Conservation (phyloP, 169 alveolate genomes). For the Plasmodium coatneyi region DNA sequence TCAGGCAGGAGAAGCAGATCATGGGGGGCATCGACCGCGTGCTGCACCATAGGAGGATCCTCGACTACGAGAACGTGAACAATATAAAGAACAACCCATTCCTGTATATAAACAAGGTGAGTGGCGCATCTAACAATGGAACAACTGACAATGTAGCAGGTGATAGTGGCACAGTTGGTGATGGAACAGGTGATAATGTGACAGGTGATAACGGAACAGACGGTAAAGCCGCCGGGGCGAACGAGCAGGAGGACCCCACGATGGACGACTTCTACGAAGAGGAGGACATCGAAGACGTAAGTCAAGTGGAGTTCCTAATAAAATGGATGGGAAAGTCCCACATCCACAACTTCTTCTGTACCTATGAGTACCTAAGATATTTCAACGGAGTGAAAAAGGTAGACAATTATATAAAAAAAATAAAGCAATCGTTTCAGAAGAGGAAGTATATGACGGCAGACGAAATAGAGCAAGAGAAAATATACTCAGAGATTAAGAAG, state of each 20-base stretch:
- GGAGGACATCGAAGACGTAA: slow-evolving; percentile 64
- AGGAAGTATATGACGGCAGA: slow-evolving; percentile 90
- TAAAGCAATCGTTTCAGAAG: slow-evolving; percentile 83
- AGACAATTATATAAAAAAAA: slow-evolving; percentile 88
- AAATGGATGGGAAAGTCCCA: slow-evolving; percentile 93
- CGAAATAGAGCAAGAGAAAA: slow-evolving; percentile 92
- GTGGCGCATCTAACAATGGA: not conserved
- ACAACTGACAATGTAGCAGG: no score
- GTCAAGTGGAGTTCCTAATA: slow-evolving; percentile 85
- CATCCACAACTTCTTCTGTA: slow-evolving; percentile 91
- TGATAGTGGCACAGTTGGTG: not conserved
- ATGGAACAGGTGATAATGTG: not conserved
- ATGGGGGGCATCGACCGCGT: slow-evolving; percentile 87
- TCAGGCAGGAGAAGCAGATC: slow-evolving; percentile 74
- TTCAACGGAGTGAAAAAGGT: slow-evolving; percentile 88
- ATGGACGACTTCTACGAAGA: slow-evolving; percentile 70
- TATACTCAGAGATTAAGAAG: slow-evolving; percentile 88
- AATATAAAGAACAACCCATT: slow-evolving; percentile 55
- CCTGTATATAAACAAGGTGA: slow-evolving; percentile 41
- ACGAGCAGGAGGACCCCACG: slow-evolving; percentile 3
- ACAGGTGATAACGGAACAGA: not conserved
- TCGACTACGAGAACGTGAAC: slow-evolving; percentile 43
- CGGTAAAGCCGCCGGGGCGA: not conserved
- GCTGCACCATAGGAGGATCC: slow-evolving; percentile 79
- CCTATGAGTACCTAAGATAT: slow-evolving; percentile 85